Conservation (phyloP, 75 land plant species). For the Sequoia sempervirens region DNA sequence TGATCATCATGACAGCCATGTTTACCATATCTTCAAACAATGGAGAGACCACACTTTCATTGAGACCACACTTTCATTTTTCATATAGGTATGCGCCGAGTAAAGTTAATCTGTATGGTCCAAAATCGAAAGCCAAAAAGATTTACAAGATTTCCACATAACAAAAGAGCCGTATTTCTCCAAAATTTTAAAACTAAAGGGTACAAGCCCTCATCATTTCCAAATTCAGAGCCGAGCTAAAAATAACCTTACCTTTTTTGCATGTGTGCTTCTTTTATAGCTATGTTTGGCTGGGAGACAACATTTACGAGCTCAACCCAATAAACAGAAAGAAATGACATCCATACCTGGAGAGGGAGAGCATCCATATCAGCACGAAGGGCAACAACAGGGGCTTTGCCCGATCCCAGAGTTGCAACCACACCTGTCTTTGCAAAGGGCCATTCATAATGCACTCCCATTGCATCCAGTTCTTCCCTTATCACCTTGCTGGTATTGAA, state of each 20-base stretch:
- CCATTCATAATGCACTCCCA: slow-evolving; percentile 53
- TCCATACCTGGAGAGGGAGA: slow-evolving; percentile 62
- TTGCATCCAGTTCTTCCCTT: slow-evolving; percentile 50
- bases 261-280: not conserved
- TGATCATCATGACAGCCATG: too few relatives aligned
- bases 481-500: slow-evolving; percentile 56
- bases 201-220: not conserved
- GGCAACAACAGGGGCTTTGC: slow-evolving; percentile 45
- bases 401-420: slow-evolving; percentile 58
- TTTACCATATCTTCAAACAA: too few relatives aligned
- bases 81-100: too few relatives aligned
- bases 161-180: too few relatives aligned
- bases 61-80: too few relatives aligned
- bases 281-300: not conserved
- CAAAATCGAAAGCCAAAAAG: too few relatives aligned
- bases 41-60: too few relatives aligned
- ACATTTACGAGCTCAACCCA: not conserved
- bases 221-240: not conserved
- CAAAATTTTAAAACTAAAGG: too few relatives aligned
- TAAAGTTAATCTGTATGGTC: too few relatives aligned
- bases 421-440: slow-evolving; percentile 77
- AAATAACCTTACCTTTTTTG: not conserved
- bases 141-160: too few relatives aligned
- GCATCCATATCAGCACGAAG: slow-evolving; percentile 91
- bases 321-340: not conserved